Conservation (phyloP, 805 yeast genomes). For the Wickerhamiella sorbophila region DNA sequence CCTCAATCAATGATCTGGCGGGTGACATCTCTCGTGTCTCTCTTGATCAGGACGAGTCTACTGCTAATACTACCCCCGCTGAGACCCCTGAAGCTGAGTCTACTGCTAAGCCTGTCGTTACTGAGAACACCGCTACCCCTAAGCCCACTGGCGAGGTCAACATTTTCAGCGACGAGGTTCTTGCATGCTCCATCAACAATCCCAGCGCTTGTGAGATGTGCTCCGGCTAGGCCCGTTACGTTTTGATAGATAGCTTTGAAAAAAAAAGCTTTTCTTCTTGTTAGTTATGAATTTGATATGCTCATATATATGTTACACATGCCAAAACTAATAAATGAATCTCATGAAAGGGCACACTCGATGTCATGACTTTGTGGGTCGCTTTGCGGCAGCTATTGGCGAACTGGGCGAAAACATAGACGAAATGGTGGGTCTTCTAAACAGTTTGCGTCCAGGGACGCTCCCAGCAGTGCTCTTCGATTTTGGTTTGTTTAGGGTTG, state of each 20-base stretch:
- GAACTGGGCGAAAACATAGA: background rate
- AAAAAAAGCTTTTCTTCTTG: background rate
- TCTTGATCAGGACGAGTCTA: slow-evolving; percentile 1
- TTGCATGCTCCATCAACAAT: slow-evolving; percentile 92
- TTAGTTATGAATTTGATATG: background rate
- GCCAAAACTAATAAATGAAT: background rate
- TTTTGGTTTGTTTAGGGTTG: background rate
- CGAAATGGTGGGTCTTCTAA: background rate
- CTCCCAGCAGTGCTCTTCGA: background rate
- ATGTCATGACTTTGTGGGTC: no score
- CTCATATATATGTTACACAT: background rate
- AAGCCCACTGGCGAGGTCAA: slow-evolving; percentile 42
- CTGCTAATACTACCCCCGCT: slow-evolving; percentile 1
- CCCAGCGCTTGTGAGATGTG: slow-evolving; percentile 99
- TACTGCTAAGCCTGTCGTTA: no score
- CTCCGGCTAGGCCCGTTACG: slow-evolving; percentile 49
- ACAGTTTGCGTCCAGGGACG: background rate
- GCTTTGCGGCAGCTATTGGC: no score
- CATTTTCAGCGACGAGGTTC: slow-evolving; percentile 81
- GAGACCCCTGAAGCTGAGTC: slow-evolving; percentile 4
- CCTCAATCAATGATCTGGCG: slow-evolving; percentile 4
- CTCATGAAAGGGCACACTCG: no score
- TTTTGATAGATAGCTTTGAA: no score
- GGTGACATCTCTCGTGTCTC: slow-evolving; percentile 5
- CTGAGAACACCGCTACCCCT: slow-evolving; percentile 16